A percentile compares a stretch with the other conserved stretches of the same genome.
These are phyloP conservation scores for Xylaria sp. DNA, from an alignment of 2,329 filamentous ascomycete genomes.

Conservation along the genomic window DNA sequence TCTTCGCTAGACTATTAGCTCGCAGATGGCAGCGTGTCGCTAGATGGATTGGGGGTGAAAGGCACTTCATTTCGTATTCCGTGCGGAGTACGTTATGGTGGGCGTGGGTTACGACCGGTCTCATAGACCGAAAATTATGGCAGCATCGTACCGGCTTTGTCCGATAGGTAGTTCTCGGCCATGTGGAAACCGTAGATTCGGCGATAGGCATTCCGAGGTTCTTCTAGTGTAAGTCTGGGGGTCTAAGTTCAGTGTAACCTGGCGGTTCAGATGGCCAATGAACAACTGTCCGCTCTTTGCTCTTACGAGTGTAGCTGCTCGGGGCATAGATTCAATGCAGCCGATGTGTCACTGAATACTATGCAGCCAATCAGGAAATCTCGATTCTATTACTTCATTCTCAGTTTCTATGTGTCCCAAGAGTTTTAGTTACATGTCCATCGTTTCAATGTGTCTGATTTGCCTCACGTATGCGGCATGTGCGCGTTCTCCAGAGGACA, in stretches of 20 bases:
- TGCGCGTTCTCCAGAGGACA: conserved; percentile 14
- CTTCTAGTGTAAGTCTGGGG: conserved; percentile 29
- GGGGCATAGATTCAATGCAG: conserved; percentile 33
- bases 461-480: conserved; percentile 26
- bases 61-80: conserved; percentile 7
- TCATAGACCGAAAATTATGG: conserved; percentile 4
- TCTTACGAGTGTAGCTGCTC: conserved; percentile 20
- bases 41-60: conserved; percentile 16
- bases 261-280: conserved; percentile 28
- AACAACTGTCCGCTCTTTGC: conserved; percentile 12
- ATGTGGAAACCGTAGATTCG: conserved; percentile 42
- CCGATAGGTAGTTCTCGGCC: conserved; percentile 31
- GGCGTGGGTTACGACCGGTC: conserved; percentile 19
- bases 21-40: conserved; percentile 16
- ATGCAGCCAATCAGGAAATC: conserved; percentile 46
- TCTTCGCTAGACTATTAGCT: conserved; percentile 8
- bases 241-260: conserved; percentile 27
- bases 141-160: conserved; percentile 27
- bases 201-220: conserved; percentile 44
- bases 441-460: conserved; percentile 24
- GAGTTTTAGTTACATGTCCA: conserved; percentile 36
- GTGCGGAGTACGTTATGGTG: conserved; percentile 20
- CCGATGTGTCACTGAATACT: conserved; percentile 41
- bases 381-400: conserved; percentile 39
- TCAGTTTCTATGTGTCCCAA: conserved; percentile 38